Percentiles rank a stretch among this genome's conserved stretches.
Evolutionary conservation across 2,329 filamentous ascomycete species (phyloP).

Genomic region (Apiospora saccharicola): DNA sequence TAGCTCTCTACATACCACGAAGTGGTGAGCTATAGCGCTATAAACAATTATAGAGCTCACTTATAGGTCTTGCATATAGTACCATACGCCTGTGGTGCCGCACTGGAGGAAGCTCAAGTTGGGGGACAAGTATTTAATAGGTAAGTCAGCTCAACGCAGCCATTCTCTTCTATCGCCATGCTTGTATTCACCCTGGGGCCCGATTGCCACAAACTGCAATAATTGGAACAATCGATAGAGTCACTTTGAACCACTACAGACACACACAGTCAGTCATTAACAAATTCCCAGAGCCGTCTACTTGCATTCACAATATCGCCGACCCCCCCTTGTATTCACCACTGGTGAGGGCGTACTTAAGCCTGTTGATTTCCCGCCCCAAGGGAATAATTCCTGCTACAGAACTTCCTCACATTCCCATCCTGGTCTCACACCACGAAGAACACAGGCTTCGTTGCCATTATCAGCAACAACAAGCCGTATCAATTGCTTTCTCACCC

Average conservation of each 20-base stretch:
- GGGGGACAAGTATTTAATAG: not conserved
- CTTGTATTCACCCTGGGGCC: not conserved
- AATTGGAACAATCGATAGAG: not conserved
- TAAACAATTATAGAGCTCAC: not conserved
- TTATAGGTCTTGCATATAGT: not conserved
- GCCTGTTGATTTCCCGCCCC: not conserved
- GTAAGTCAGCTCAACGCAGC: not conserved
- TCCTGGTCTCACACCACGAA: not conserved
- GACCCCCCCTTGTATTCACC: not conserved
- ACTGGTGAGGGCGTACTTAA: not conserved
- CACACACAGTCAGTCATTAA: not conserved
- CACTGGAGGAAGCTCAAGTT: not conserved
- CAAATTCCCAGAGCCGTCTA: not conserved
- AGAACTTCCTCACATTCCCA: not conserved
- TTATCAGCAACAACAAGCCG: not conserved
- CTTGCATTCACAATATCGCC: constrained; percentile 2
- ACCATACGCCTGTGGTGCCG: too few relatives aligned
- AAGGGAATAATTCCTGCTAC: not conserved
- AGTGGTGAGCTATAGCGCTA: not conserved
- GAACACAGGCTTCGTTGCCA: not conserved
- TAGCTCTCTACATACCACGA: not conserved
- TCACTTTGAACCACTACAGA: constrained; percentile 12
- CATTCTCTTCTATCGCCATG: too few relatives aligned
- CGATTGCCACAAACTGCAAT: constrained; percentile 13
- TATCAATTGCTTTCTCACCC: not conserved